These are phyloP conservation scores for Penicillium occitanis DNA, from an alignment of 2,329 filamentous ascomycete species.

Conservation along the genomic window DNA sequence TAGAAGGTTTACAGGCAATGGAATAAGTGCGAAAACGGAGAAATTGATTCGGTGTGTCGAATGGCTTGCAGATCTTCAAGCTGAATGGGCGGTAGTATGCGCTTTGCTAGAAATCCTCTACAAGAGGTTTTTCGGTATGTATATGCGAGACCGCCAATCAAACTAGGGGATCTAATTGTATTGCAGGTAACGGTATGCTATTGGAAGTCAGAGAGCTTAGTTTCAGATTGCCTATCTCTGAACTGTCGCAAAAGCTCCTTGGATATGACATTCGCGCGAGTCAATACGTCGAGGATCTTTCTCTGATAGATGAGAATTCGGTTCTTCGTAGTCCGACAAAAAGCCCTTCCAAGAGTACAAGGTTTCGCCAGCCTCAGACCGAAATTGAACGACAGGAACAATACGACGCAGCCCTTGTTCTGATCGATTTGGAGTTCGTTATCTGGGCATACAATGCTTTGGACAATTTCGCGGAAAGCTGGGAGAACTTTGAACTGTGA, in stretches of 20 bases:
- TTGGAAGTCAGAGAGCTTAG: slow-evolving; percentile 57
- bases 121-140: slow-evolving; percentile 79
- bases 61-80: slow-evolving; percentile 77
- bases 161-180: slow-evolving; percentile 30
- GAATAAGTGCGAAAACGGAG: slow-evolving; percentile 61
- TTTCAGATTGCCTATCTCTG: slow-evolving; percentile 51
- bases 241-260: slow-evolving; percentile 44
- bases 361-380: slow-evolving; percentile 28
- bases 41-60: slow-evolving; percentile 77
- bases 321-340: slow-evolving; percentile 37
- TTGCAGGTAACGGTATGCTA: slow-evolving; percentile 43
- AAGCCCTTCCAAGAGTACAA: slow-evolving; percentile 26
- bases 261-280: slow-evolving; percentile 39
- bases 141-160: neutral
- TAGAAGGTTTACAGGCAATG: slow-evolving; percentile 68
- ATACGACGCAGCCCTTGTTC: slow-evolving; percentile 52
- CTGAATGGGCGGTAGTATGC: slow-evolving; percentile 70
- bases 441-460: slow-evolving; percentile 65
- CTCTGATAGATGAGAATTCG: slow-evolving; percentile 26
- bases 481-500: slow-evolving; percentile 47
- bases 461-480: slow-evolving; percentile 63
- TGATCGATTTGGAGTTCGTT: slow-evolving; percentile 68
- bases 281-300: slow-evolving; percentile 28
- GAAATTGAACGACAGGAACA: slow-evolving; percentile 24
- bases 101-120: slow-evolving; percentile 69